Conservation (phyloP, 2,329 filamentous ascomycete species). For the Colletotrichum navitas region DNA sequence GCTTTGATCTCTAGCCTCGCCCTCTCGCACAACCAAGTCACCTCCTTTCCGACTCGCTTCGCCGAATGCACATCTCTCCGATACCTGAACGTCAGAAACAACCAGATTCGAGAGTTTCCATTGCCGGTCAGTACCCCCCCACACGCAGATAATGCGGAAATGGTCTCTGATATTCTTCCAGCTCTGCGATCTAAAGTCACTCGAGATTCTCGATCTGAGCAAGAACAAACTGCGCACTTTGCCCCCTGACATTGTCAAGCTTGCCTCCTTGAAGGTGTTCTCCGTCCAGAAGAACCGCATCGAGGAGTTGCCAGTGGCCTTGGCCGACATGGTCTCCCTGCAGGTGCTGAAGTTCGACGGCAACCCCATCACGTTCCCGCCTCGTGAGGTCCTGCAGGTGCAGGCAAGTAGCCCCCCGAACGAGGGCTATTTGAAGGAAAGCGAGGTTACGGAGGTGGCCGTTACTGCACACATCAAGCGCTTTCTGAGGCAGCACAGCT, state of each 20-base stretch:
- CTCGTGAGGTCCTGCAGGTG: slow-evolving; percentile 74
- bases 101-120: slow-evolving; percentile 75
- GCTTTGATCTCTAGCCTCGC: slow-evolving; percentile 70
- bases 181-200: slow-evolving; percentile 86
- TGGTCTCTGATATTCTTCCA: slow-evolving; percentile 55
- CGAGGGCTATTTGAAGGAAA: slow-evolving; percentile 69
- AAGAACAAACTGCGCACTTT: slow-evolving; percentile 85
- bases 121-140: slow-evolving; percentile 60
- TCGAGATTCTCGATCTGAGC: slow-evolving; percentile 94
- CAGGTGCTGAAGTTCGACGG: slow-evolving; percentile 91
- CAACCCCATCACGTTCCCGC: slow-evolving; percentile 83
- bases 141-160: slow-evolving; percentile 9
- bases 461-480: slow-evolving; percentile 73
- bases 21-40: slow-evolving; percentile 83
- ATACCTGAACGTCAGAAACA: slow-evolving; percentile 85
- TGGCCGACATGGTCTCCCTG: slow-evolving; percentile 91
- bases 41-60: slow-evolving; percentile 77
- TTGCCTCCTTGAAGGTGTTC: slow-evolving; percentile 89
- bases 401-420: slow-evolving; percentile 68
- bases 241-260: slow-evolving; percentile 81
- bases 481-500: slow-evolving; percentile 66
- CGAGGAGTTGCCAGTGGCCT: slow-evolving; percentile 82
- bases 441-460: slow-evolving; percentile 72
- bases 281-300: slow-evolving; percentile 90
- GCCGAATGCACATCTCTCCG: slow-evolving; percentile 82